Percentiles rank a stretch among this genome's conserved stretches.
Evolutionary conservation across 164 flowering plant genomes (phyloP).

Genomic region (Akebia trifoliata): DNA sequence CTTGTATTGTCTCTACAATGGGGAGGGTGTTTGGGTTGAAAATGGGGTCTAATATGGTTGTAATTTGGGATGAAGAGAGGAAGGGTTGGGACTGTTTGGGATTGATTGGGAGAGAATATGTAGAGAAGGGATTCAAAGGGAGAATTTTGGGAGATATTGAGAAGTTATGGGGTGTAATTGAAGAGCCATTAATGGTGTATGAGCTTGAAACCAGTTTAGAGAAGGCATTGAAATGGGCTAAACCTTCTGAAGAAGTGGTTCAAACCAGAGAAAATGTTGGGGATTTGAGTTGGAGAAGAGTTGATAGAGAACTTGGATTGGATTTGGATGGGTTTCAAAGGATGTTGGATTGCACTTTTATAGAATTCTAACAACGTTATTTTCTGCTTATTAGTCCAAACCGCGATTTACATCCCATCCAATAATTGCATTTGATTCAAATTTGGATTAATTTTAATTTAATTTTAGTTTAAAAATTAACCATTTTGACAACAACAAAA

Average conservation of each 20-base stretch:
- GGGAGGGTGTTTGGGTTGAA: conserved; percentile 7
- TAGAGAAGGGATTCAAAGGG: conserved; percentile 7
- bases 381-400: too few species aligned
- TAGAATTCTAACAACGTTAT: conserved; percentile 2
- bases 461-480: too few species aligned
- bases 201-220: conserved; percentile 9
- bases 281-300: conserved; percentile 3
- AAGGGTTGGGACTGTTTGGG: conserved; percentile 5
- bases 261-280: conserved; percentile 4
- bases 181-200: conserved; percentile 5
- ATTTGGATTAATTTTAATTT: too few species aligned
- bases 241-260: not conserved
- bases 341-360: not conserved
- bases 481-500: too few species aligned
- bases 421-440: too few species aligned
- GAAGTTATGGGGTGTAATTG: conserved; percentile 3
- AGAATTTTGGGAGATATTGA: conserved; percentile 5
- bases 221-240: not conserved
- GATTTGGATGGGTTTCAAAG: conserved; percentile 2
- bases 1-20: conserved; percentile 1
- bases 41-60: conserved; percentile 8
- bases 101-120: not conserved
- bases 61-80: conserved; percentile 10
- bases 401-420: too few species aligned
- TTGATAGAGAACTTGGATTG: not conserved